Conservation (phyloP, 768 basidiomycete species). For the Boletus rex-veris region DNA sequence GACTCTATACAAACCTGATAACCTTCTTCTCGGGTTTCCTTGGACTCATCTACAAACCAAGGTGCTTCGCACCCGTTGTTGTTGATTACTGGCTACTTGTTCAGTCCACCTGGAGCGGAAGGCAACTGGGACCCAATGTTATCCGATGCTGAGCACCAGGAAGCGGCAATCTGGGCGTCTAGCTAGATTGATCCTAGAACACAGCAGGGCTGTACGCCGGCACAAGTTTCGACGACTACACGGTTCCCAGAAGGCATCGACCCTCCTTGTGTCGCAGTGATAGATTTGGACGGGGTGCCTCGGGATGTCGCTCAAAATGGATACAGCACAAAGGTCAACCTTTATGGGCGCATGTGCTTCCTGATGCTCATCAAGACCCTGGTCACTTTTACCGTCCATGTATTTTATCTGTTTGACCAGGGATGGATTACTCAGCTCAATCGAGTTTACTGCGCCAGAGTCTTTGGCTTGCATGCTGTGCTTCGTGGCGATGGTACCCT, state of each 20-base stretch:
- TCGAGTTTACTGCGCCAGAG: neutral
- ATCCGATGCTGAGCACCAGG: conserved; percentile 4
- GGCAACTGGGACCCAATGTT: neutral
- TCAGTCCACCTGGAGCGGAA: neutral
- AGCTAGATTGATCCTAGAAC: neutral
- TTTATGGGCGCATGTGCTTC: neutral
- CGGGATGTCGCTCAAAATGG: neutral
- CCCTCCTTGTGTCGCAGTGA: too few species aligned
- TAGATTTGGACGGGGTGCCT: too few species aligned
- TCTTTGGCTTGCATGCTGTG: neutral
- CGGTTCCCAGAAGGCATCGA: too few species aligned
- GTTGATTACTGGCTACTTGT: too few species aligned
- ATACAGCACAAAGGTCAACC: neutral
- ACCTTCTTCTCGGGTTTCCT: too few species aligned
- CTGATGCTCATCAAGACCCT: neutral
- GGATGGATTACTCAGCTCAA: neutral
- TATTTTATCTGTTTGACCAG: neutral
- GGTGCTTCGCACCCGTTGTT: too few species aligned
- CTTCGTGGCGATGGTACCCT: conserved; percentile 1
- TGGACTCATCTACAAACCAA: too few species aligned
- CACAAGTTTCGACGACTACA: too few species aligned
- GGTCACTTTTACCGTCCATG: neutral
- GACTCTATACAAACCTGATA: neutral
- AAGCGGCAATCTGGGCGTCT: conserved; percentile 3
- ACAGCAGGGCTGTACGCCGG: neutral